These are phyloP conservation scores for Brettanomyces naardenensis DNA, from an alignment of 805 yeast species.

Conservation along the genomic window DNA sequence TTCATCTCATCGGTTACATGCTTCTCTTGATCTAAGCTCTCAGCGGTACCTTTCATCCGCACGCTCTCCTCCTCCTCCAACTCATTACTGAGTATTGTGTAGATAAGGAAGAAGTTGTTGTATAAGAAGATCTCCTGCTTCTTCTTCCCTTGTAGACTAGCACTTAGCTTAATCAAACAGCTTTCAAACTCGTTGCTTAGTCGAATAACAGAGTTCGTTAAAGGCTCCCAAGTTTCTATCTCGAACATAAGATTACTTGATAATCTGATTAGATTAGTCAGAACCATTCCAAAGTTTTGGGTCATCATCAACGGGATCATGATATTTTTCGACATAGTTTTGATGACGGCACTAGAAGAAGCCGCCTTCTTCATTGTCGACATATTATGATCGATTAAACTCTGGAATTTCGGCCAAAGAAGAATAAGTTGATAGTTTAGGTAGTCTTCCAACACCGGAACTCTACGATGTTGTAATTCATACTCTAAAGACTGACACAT, in stretches of 20 bases:
- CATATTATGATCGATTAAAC: constrained; percentile 69
- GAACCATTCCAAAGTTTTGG: constrained; percentile 66
- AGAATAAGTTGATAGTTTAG: constrained; percentile 55
- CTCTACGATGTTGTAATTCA: constrained; percentile 58
- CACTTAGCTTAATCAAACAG: constrained; percentile 62
- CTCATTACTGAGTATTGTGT: constrained; percentile 37
- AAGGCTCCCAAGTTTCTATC: constrained; percentile 51
- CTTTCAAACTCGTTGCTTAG: constrained; percentile 76
- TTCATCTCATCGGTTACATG: constrained; percentile 1
- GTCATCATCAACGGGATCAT: constrained; percentile 57
- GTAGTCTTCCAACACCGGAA: constrained; percentile 67
- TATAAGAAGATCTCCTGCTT: constrained; percentile 66
- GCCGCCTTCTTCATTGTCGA: constrained; percentile 50
- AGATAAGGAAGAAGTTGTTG: constrained; percentile 59
- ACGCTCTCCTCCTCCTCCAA: constrained; percentile 3
- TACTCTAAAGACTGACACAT: constrained; percentile 57
- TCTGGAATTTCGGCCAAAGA: constrained; percentile 85
- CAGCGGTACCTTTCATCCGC: constrained; percentile 35
- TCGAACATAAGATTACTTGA: constrained; percentile 25
- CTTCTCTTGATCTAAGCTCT: constrained; percentile 10
- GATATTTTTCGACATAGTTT: constrained; percentile 21
- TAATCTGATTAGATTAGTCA: constrained; percentile 64
- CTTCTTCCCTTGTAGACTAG: constrained; percentile 31
- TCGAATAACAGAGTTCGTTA: constrained; percentile 59
- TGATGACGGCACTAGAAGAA: constrained; percentile 31